Evolutionary conservation across 1,139 yeast genomes (phyloP), one percentile per base, ranked within the genome.

Genomic region (Kodamaea arcana): DNA sequence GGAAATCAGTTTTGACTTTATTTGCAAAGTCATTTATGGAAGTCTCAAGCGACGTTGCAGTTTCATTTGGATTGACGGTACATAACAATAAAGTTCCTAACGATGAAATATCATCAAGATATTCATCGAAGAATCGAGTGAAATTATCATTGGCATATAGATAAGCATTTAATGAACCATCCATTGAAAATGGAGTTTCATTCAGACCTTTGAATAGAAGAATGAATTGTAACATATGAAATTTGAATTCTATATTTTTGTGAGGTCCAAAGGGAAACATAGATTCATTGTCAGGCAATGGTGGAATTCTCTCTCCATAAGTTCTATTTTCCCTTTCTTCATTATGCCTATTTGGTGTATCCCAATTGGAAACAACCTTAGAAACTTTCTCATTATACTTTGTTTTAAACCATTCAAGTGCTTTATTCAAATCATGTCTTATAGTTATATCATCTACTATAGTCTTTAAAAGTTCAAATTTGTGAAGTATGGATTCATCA

Each of bases 201-300:
- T 37, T 27, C 32, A 31, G 27, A 2, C 63, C 63, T 33, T 61
- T 61, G 34, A 75, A 62, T 3, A 73, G 50, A 28, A 72, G 54
- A 3, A 62, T 56, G 46, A 73, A 83, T 47, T 81, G 80, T 16
- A 80, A 62, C 51, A 75, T 69, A 56, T 82, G 88, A 40, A 83
- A 64, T 45, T 72, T 71, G 60, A 82, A 81, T 54, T 80, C 86
- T 27, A 82, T 43, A n/a, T 38, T 44, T 15, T 39, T 31, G 28
- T 41, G 41, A 31, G 27, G 28, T 9, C 25, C 29, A n/a, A n/a
- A n/a, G 27, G 35, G 22, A 9, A 12, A 10, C 8, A n/a, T 12
- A 17, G 15, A 27, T 16, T 26, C 15, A 11, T 7, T 12, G 6
- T 12, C 10, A 24, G 10, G 14, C 6, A 24, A 14, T 14, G 28